Evolutionary conservation across 257 asterid species (phyloP), one percentile per base, ranked within the genome.

Genomic region (Orobanche coerulescens): DNA sequence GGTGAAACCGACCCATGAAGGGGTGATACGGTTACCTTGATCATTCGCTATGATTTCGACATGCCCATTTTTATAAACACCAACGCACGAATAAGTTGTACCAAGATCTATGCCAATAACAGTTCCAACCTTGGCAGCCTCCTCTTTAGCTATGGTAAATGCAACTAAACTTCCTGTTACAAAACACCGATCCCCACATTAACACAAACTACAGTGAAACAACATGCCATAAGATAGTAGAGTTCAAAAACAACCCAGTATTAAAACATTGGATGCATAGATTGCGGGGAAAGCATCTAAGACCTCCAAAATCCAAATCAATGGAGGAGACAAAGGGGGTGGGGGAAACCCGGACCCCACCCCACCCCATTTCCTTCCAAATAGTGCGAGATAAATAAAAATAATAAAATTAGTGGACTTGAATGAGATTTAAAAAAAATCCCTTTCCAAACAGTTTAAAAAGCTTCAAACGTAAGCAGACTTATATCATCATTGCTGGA

Each of bases 101-200:
- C 91, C 91, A 52, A 86, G 86, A 50, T 86, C 89, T 49, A 86
- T 86, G 24, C 95, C 92, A 36, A 83, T 86, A 26, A 84, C 94
- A 0, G 94, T 84, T 57, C 90, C 95, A 50, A 79, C 14, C 61
- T 84, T 84, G 14, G 78, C 6, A 31, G 82, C 74, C 63, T 86
- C 93, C 75, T 84, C 94, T 44, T 74, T 74, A 4, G 91, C 91
- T 28, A 67, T 61, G 15, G 83, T 58, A 62, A 70, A 67, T 26
- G 81, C 76, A 24, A 73, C 79, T 22, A 84, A 67, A 44, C 85
- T 65, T 8, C 91, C 89, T 84, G 87, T 68, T 65, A 36, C 67
- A 31, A 61, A 65, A 2, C 51, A 65, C 23, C 49, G 62, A 44
- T 19, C 0, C 20, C 49, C 33, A n/a, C 5, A 61, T 74, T 26